A percentile compares a stretch with the other conserved stretches of the same genome.
Conservation (phyloP, 106 monocot species). For the Platanthera zijinensis region DNA sequence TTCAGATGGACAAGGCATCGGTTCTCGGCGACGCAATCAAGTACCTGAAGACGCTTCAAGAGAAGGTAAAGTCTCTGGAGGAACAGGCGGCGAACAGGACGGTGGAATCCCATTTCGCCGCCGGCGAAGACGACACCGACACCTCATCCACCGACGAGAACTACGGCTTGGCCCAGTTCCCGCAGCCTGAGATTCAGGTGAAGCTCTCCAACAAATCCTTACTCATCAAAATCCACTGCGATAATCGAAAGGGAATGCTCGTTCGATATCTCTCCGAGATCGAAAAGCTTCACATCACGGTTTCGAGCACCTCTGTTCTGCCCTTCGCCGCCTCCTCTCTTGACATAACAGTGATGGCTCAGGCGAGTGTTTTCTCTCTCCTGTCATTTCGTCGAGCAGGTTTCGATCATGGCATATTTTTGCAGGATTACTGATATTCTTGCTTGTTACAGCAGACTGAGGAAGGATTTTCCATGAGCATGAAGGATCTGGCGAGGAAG, state of each 20-base stretch:
- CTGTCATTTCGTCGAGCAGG: not conserved
- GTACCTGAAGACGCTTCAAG: constrained; percentile 6
- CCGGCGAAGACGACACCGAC: constrained; percentile 2
- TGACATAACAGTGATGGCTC: constrained; percentile 9
- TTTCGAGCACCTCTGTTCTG: not conserved
- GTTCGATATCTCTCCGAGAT: constrained; percentile 5
- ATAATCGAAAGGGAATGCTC: not conserved
- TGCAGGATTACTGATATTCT: not conserved
- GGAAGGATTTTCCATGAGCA: constrained; percentile 10
- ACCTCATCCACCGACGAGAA: constrained; percentile 6
- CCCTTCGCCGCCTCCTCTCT: constrained; percentile 9
- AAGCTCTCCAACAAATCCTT: constrained; percentile 8
- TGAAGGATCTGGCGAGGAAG: constrained; percentile 10
- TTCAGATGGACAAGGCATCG: constrained; percentile 12
- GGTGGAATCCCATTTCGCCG: not conserved
- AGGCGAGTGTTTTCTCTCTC: not conserved
- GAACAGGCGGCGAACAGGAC: constrained; percentile 9
- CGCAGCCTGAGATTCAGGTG: constrained; percentile 1
- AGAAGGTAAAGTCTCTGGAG: constrained; percentile 6
- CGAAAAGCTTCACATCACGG: constrained; percentile 5
- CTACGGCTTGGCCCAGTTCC: not conserved
- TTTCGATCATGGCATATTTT: not conserved
- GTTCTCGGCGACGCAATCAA: constrained; percentile 5
- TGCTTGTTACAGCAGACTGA: constrained; percentile 10
- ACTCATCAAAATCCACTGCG: constrained; percentile 12